phyloP scores from a whole-genome alignment of 495 filamentous ascomycete genomes.

The Penicillium pancosmium region DNA sequence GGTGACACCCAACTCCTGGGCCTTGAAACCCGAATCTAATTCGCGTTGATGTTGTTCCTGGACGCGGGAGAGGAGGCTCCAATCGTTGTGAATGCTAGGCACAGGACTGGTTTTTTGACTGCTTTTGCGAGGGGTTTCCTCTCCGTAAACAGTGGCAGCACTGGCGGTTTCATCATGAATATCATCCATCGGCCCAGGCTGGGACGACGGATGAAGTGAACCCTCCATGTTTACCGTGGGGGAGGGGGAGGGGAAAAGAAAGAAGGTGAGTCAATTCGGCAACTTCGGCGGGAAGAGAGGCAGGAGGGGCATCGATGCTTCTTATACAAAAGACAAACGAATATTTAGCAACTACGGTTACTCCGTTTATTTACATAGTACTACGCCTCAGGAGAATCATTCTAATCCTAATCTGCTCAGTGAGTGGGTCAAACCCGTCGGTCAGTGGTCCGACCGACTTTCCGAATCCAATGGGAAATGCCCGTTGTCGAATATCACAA shows the following conservation, averaged over 20 bases:
- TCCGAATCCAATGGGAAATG: background rate
- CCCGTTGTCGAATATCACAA: background rate
- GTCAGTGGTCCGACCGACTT: background rate
- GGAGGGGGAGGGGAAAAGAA: background rate
- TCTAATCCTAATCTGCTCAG: background rate
- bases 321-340: background rate
- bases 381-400: no score
- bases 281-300: background rate
- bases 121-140: slow-evolving; percentile 24
- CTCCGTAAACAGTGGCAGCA: slow-evolving; percentile 24
- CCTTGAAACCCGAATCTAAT: slow-evolving; percentile 47
- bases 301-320: background rate
- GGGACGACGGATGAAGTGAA: slow-evolving; percentile 14
- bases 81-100: slow-evolving; percentile 38
- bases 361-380: no score
- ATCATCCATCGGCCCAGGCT: slow-evolving; percentile 8
- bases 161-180: slow-evolving; percentile 37
- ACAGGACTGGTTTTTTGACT: slow-evolving; percentile 8
- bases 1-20: slow-evolving; percentile 56
- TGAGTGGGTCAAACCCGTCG: background rate
- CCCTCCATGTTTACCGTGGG: slow-evolving; percentile 30
- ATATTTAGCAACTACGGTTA: no score
- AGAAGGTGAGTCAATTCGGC: background rate
- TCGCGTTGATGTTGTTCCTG: slow-evolving; percentile 47
- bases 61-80: slow-evolving; percentile 50